Base-by-base conservation (phyloP, 2,329 filamentous ascomycete species). In the Arthrinium phaeospermum region DNA sequence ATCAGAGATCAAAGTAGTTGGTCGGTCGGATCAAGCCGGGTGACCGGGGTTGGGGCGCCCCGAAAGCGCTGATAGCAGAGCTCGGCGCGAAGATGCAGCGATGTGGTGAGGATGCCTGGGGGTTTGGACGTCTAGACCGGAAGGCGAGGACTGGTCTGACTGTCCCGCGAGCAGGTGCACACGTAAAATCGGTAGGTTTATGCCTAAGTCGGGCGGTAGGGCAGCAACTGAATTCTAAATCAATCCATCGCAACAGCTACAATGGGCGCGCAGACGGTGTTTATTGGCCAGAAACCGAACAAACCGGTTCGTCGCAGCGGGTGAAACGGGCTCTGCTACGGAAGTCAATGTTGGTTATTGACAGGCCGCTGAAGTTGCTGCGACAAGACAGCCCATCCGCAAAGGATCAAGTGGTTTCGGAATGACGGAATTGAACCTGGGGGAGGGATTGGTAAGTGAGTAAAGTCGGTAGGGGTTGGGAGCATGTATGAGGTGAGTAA, bases 21-120 rank as follows among this genome's bases (percentile, higher is more conserved):
- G 71, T 75, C 73, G 73, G 24, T 61, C 30, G 46, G 13, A 22
- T 57, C 16, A 57, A 22, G 61, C 41, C 70, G 68, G 68, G 69
- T 47, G 30, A 53, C 61, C 47, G 69, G 72, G 64, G 71, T 70
- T 69, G 57, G 6, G 22, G 57, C 57, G 34, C 57, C 22, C 57
- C 34, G 10, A 12, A 12, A 22, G 34, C 57, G 57, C 57, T 13
- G 57, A 41, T n/a, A 22, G 34, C 34, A 41, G 30, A 41, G 57
- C 57, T 34, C 57, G n/a, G 57, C 34, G 19, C 57, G 57, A 22
- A n/a, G 19, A 64, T 12, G 57, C 57, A 64, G 34, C 57, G 19
- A 64, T 22, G 57, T 41, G 57, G 57, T n/a, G 57, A 41, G 41
- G 57, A 37, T 13, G 30, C 16, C 34, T 41, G 57, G 57, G 41